A percentile compares a stretch with the other conserved stretches of the same genome.
phyloP scores from a whole-genome alignment of 768 basidiomycete species.

The Mycena rebaudengoi region DNA sequence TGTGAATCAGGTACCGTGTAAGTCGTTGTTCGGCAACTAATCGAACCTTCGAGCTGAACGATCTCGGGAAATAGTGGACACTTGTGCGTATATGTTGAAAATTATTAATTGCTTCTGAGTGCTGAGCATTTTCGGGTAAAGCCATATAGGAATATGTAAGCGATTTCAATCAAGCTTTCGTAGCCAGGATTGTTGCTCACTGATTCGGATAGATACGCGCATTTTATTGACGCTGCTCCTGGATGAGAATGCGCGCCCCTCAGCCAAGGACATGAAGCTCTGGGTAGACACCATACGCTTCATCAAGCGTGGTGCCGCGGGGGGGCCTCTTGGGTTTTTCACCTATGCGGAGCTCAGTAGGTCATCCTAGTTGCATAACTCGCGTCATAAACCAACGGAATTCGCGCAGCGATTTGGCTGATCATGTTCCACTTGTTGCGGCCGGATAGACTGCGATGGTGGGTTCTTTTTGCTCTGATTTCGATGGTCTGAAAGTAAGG shows the following conservation, averaged over 20 bases:
- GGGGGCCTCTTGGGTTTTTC: conserved; percentile 62
- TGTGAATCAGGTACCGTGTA: conserved; percentile 43
- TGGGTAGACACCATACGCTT: conserved; percentile 64
- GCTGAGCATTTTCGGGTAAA: conserved; percentile 22
- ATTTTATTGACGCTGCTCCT: conserved; percentile 58
- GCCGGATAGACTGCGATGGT: conserved; percentile 54
- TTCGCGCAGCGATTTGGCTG: conserved; percentile 47
- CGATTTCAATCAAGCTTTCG: not conserved
- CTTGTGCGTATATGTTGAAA: conserved; percentile 48
- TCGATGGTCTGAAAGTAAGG: not conserved
- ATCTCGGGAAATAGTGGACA: conserved; percentile 41
- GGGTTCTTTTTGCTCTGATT: conserved; percentile 17
- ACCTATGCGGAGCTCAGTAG: conserved; percentile 64
- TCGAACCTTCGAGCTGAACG: not conserved
- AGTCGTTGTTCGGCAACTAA: conserved; percentile 7
- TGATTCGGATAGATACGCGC: conserved; percentile 48
- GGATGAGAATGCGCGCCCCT: conserved; percentile 53
- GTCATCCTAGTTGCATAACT: conserved; percentile 28
- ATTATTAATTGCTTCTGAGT: no score
- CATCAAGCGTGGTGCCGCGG: conserved; percentile 57
- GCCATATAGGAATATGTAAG: conserved; percentile 65
- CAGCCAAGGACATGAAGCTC: conserved; percentile 59
- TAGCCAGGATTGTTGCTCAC: not conserved
- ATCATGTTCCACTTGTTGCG: conserved; percentile 55
- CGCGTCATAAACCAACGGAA: not conserved